Evolutionary conservation across 345 rosid species (phyloP), one percentile per base, ranked within the genome.

Genomic region (Eucalyptus decipiens): DNA sequence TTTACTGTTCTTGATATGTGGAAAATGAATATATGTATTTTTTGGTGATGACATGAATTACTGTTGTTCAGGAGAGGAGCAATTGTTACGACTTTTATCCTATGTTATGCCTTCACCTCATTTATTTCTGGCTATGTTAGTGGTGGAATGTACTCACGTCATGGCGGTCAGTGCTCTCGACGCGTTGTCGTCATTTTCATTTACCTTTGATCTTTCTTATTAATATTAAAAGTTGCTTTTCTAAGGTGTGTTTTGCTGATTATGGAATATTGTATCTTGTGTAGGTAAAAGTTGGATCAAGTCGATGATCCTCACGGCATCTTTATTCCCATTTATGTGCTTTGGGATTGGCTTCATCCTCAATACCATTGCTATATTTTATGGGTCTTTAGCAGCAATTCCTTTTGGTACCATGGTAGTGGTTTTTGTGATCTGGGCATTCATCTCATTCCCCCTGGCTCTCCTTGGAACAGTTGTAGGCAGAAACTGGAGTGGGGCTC

Each of bases 111-210:
- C 87, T 94, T 98, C 91, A 98, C 99, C 26, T 98, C 99, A 62
- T 98, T 98, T 90, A 92, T 98, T 88, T 94, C 99, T 91, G 99
- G 99, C 90, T 98, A 98, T 88, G 99, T 98, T 90, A 98, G 99
- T 23, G 99, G 99, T 88, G 99, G 99, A 81, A 96, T 98, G 99
- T 97, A 98, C 93, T 98, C 99, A 58, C 96, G 99, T 89, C 92
- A 95, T 90, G 99, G 99, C 30, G 99, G 99, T 98, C 93, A 91
- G 97, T 47, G 80, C 47, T 76, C 85, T 40, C 47, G 11, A 76
- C 17, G 0, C 87, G 42, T 76, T 67, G 86, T 90, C 9, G 67
- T 58, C 47, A 80, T 90, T 26, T 89, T 85, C 58, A 34, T 87
- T 86, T 86, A 21, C 49, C 89, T 37, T 54, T 54, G 47, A 76